Percentiles rank a stretch among this genome's conserved stretches.
Evolutionary conservation across 352 stramenopile species (phyloP).

Genomic region (Globisporangium iwayamae): DNA sequence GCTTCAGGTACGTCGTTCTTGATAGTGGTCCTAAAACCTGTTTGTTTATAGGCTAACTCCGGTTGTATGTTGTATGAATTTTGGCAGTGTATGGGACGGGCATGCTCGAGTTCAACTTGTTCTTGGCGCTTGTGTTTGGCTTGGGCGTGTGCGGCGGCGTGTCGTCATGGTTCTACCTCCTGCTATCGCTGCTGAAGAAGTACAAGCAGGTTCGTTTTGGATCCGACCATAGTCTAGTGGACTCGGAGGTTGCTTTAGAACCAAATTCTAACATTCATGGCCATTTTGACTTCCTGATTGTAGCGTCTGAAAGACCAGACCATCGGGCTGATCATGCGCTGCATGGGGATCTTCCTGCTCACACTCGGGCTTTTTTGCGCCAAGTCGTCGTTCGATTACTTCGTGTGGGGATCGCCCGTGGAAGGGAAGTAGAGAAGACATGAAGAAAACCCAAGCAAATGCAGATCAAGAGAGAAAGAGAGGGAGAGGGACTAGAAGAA

Average conservation of each 20-base stretch:
- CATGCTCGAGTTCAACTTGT: slow-evolving; percentile 83
- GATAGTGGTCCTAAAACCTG: background rate
- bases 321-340: slow-evolving; percentile 79
- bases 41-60: background rate
- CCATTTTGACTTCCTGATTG: slow-evolving; percentile 1
- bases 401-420: slow-evolving; percentile 36
- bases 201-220: slow-evolving; percentile 75
- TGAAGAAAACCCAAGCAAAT: slow-evolving; percentile 2
- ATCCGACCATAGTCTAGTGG: background rate
- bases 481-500: slow-evolving; percentile 3
- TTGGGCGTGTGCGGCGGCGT: slow-evolving; percentile 82
- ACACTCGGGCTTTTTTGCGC: slow-evolving; percentile 73
- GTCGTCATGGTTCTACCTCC: slow-evolving; percentile 87
- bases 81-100: slow-evolving; percentile 77
- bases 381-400: slow-evolving; percentile 86
- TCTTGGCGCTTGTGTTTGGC: slow-evolving; percentile 80
- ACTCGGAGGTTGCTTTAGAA: background rate
- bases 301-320: slow-evolving; percentile 84
- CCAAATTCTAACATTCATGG: slow-evolving; percentile 5
- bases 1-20: slow-evolving; percentile 51
- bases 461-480: background rate
- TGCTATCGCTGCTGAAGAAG: slow-evolving; percentile 83
- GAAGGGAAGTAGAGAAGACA: slow-evolving; percentile 31
- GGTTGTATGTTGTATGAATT: background rate
- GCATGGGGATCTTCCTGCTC: slow-evolving; percentile 81